Evolutionary conservation across 306 rosid species (phyloP).

Genomic region (Quercus alba): DNA sequence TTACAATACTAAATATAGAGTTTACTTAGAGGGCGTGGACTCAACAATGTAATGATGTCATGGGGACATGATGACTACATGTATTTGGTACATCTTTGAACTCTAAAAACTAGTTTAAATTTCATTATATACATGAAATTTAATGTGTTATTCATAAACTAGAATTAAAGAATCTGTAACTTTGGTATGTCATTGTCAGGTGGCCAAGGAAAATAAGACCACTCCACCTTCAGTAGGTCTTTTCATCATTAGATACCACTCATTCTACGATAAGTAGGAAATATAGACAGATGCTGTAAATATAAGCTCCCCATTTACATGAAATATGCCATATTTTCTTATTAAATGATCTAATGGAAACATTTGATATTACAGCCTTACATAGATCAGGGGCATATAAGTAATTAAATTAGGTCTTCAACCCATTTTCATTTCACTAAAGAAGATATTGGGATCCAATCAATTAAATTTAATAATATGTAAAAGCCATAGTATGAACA

Average conservation of each 20-base stretch:
- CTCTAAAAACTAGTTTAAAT: neutral
- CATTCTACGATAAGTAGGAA: conserved; percentile 56
- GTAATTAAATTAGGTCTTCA: conserved; percentile 31
- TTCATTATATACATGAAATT: too few species aligned
- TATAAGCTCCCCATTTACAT: too few species aligned
- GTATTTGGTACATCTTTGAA: conserved; percentile 53
- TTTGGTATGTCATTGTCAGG: conserved; percentile 35
- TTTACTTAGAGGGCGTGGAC: conserved; percentile 69
- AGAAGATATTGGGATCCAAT: neutral
- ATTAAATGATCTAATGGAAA: neutral
- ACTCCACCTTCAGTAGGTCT: conserved; percentile 77
- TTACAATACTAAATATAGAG: conserved; percentile 59
- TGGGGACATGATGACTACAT: conserved; percentile 93
- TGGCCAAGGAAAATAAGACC: conserved; percentile 61
- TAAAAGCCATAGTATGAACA: too few species aligned
- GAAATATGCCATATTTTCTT: neutral
- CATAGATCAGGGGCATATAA: conserved; percentile 61
- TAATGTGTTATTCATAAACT: neutral
- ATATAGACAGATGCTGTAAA: neutral
- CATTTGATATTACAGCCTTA: conserved; percentile 45
- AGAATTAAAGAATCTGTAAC: neutral
- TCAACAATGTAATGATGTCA: conserved; percentile 78
- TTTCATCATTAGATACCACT: conserved; percentile 82
- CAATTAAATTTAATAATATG: neutral
- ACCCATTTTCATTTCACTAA: neutral